Evolutionary conservation across 805 yeast species (phyloP).

Genomic region (Phaffomyces antillensis): DNA sequence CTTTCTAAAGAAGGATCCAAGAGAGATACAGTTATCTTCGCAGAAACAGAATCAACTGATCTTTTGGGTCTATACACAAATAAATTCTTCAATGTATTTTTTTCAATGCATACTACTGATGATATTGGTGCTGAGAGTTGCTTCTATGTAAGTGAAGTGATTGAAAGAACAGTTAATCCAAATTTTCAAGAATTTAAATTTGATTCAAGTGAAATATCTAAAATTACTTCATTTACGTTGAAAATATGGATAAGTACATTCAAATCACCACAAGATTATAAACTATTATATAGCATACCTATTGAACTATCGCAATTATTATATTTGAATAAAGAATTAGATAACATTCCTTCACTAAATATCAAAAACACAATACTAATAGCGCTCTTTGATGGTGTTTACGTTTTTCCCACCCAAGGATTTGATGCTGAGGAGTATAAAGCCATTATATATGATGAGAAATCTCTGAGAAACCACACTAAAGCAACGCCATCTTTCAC

Average conservation of each 20-base stretch:
- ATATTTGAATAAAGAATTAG: slow-evolving; percentile 26
- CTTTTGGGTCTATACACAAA: slow-evolving; percentile 16
- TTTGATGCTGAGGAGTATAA: slow-evolving; percentile 8
- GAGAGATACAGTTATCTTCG: not conserved
- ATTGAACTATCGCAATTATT: slow-evolving; percentile 25
- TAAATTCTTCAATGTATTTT: slow-evolving; percentile 28
- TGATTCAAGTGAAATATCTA: slow-evolving; percentile 3
- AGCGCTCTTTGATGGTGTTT: slow-evolving; percentile 27
- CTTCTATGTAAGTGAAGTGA: slow-evolving; percentile 31
- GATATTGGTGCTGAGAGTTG: slow-evolving; percentile 16
- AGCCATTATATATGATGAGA: slow-evolving; percentile 2
- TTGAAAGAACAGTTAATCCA: slow-evolving; percentile 22
- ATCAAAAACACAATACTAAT: slow-evolving; percentile 21
- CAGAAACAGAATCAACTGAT: not conserved
- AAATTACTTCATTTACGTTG: slow-evolving; percentile 9
- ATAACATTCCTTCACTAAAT: slow-evolving; percentile 11
- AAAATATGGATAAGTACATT: slow-evolving; percentile 17
- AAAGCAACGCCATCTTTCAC: slow-evolving; percentile 22
- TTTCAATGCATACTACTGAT: slow-evolving; percentile 27
- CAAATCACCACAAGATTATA: slow-evolving; percentile 17
- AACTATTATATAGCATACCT: slow-evolving; percentile 18
- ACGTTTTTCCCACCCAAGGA: slow-evolving; percentile 10
- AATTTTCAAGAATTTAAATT: slow-evolving; percentile 24
- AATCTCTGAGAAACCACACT: not conserved
- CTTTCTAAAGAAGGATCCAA: not conserved